Conservation (phyloP, 2,329 filamentous ascomycete genomes). For the Colletotrichum sublineola region DNA sequence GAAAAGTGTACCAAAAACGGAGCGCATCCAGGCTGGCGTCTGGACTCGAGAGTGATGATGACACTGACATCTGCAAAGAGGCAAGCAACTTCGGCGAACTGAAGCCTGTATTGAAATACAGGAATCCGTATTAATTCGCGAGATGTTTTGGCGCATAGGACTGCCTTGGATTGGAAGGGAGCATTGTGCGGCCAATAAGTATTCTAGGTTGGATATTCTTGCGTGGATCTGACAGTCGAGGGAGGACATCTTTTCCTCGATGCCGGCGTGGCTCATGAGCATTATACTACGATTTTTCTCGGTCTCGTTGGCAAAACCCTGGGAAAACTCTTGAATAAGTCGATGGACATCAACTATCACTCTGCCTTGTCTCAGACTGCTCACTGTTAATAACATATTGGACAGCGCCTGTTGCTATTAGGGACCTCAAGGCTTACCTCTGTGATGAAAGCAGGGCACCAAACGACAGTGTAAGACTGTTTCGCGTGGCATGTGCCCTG, state of each 20-base stretch:
- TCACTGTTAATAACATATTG: neutral
- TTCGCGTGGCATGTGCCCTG: constrained; percentile 3
- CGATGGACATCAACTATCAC: constrained; percentile 7
- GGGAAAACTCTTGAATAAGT: neutral
- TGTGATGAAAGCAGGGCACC: constrained; percentile 13
- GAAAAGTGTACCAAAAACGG: constrained; percentile 10
- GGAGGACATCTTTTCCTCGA: neutral
- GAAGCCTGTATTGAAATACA: neutral
- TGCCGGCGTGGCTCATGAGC: neutral
- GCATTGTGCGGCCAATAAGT: neutral
- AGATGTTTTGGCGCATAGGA: neutral
- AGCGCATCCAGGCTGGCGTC: constrained; percentile 15
- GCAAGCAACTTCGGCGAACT: neutral
- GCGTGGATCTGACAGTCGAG: constrained; percentile 1
- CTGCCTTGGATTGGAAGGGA: neutral
- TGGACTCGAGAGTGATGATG: constrained; percentile 3
- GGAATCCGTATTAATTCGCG: neutral
- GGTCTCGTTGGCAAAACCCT: neutral
- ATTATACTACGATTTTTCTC: neutral
- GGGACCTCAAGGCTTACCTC: neutral
- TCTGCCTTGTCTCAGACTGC: constrained; percentile 17
- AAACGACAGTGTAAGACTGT: constrained; percentile 11
- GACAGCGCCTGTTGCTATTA: neutral
- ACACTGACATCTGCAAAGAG: constrained; percentile 27
- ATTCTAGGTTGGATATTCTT: neutral